Base-by-base conservation (phyloP, 2,329 filamentous ascomycete genomes). In the Chrysoporthe deuterocubensis region DNA sequence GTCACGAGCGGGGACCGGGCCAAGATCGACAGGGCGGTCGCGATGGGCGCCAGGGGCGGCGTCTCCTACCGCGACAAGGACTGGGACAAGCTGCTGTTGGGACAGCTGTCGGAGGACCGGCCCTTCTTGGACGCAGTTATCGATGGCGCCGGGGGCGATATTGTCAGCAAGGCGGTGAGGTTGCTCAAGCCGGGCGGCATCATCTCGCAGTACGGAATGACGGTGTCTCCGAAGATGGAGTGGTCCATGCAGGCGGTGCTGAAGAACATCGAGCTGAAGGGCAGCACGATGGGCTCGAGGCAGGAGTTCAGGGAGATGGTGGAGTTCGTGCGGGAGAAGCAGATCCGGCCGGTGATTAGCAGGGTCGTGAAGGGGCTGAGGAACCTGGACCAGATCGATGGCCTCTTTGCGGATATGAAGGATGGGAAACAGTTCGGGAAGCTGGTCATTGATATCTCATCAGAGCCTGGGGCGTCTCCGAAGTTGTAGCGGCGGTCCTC, bases 271-370 rank as follows among this genome's bases (percentile, higher is more conserved):
- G 95, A 98, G 73, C 84, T 98, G 40, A 87, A 87, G 61, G 95
- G 96, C 21, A 90, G 88, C 16, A 97, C 94, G 0, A 97, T 98
- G 94, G 95, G 95, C 0, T 97, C 93, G 40, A 86, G 92, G 57
- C 89, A 88, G 75, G 96, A 98, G 80, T 98, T 97, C 75, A 83
- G 83, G n/a, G 92, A 96, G 32, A 97, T 98, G 93, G 85, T 97
- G 6, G 84, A 85, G 1, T 97, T 97, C 80, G 91, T 97, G 46
- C 84, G 84, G 14, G 80, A 89, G 71, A 88, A 93, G 71, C 86
- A 90, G 75, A 89, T 97, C 69, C 85, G 82, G 65, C 94, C 95
- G 0, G 83, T 97, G 3, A 87, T 98, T 0, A 96, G 91, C 71
- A 86, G 90, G 64, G 87, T 90, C 0, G 87, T 92, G 16, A 87